Evolutionary conservation across 2,329 filamentous ascomycete species (phyloP), one percentile per base, ranked within the genome.

Genomic region (Exophiala bonariae): DNA sequence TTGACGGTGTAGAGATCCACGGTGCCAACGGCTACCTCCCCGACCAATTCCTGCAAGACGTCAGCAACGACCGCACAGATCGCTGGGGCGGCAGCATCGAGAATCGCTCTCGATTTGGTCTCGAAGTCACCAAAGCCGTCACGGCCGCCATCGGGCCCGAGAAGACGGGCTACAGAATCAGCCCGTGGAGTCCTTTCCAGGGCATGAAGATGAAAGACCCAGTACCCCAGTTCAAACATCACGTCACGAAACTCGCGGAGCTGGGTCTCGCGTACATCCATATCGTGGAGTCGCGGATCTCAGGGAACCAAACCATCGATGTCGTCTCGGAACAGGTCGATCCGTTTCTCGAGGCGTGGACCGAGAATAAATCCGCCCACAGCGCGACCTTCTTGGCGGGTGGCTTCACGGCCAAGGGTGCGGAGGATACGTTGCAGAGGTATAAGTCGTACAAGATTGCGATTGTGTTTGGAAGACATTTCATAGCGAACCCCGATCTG

Each of bases 161-260:
- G 2, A 74, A 70, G 32, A 20, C 74, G 20, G 64, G 68, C 3
- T 71, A 77, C 34, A 67, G 75, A 3, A 61, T 78, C 6, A 67
- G 68, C 1, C 75, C 74, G 0, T 76, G 76, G 50, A 75, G 76
- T 2, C 56, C 78, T 2, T 81, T 75, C 57, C 39, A 45, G 7
- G 70, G 72, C 53, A 68, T 84, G 80, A 65, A 67, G 33, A 82
- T 83, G 77, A 52, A 64, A 0, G 71, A 85, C 28, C 80, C 81
- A 0, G 59, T 79, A 8, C 76, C 80, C 0, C 81, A 85, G 47
- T 86, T 84, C 57, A 66, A 66, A 0, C 68, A 84, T 56, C 59
- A 82, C 5, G 68, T 80, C 36, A 58, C 65, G 22, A 69, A 73
- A 18, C 65, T 81, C 4, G 74, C 72, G 51, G 62, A 66, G 9